A percentile compares a stretch with the other conserved stretches of the same genome.
Conservation (phyloP, 176 grass and related monocot species). For the Carex pumila region DNA sequence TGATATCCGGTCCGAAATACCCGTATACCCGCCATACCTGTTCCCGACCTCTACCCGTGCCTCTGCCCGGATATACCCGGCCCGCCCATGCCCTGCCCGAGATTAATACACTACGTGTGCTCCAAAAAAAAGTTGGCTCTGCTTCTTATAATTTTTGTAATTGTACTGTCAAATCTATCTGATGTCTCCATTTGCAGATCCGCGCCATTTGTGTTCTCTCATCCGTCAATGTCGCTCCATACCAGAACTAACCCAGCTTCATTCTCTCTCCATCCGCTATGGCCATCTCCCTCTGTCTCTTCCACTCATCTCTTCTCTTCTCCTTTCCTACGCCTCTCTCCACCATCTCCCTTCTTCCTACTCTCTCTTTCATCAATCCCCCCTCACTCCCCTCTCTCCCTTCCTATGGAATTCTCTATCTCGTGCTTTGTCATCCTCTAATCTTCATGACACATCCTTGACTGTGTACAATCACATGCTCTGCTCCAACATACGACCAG, state of each 20-base stretch:
- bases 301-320: conserved; percentile 37
- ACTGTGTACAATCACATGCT: conserved; percentile 51
- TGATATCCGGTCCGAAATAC: no score
- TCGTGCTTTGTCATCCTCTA: conserved; percentile 45
- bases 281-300: conserved; percentile 38
- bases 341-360: conserved; percentile 31
- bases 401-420: conserved; percentile 91
- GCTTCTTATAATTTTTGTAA: no score
- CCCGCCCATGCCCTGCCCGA: no score
- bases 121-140: no score
- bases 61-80: no score
- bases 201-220: not conserved
- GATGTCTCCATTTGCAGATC: not conserved
- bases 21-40: no score
- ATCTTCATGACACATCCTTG: conserved; percentile 27
- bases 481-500: conserved; percentile 32
- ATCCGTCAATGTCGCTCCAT: conserved; percentile 6
- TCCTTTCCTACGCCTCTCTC: conserved; percentile 54
- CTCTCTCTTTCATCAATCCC: conserved; percentile 38
- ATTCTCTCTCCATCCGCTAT: conserved; percentile 30
- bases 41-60: no score
- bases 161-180: not conserved
- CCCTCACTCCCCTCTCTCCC: conserved; percentile 26
- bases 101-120: no score
- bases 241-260: conserved; percentile 15